Percentiles rank a stretch among this genome's conserved stretches.
phyloP scores from a whole-genome alignment of 2,329 filamentous ascomycete species.

The Fusarium verrucosum region DNA sequence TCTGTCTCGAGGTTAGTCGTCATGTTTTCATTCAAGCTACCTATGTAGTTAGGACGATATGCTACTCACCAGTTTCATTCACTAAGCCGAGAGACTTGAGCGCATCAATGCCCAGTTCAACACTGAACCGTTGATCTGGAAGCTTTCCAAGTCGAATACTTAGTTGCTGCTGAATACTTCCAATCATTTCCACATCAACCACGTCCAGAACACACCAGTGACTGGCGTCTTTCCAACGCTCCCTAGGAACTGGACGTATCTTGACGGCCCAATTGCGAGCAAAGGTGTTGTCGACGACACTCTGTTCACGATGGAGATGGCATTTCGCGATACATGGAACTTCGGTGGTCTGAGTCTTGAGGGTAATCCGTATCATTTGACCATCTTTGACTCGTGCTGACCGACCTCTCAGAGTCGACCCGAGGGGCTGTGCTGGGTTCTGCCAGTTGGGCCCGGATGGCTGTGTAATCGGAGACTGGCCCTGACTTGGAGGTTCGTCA shows the following conservation, averaged over 20 bases:
- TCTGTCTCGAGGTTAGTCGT: conserved; percentile 5
- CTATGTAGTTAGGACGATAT: not conserved
- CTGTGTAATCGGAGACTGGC: conserved; percentile 23
- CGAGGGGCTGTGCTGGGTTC: conserved; percentile 8
- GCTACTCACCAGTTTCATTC: conserved; percentile 23
- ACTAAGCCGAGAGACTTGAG: conserved; percentile 24
- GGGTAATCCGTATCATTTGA: conserved; percentile 30
- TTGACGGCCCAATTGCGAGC: conserved; percentile 12
- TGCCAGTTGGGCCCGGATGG: conserved; percentile 6
- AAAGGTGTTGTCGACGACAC: conserved; percentile 28
- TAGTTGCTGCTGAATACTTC: conserved; percentile 6
- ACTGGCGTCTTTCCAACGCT: conserved; percentile 16
- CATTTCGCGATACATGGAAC: conserved; percentile 35
- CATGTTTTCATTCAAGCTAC: not conserved
- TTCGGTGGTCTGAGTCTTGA: conserved; percentile 17
- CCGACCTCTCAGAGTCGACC: not conserved
- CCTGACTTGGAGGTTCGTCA: conserved; percentile 15
- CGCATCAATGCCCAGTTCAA: conserved; percentile 26
- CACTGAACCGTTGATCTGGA: conserved; percentile 1
- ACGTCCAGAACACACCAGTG: conserved; percentile 28
- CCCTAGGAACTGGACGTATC: conserved; percentile 11
- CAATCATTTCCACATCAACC: conserved; percentile 33
- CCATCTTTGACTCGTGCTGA: conserved; percentile 27
- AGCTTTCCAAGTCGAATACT: conserved; percentile 26
- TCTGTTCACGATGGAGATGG: conserved; percentile 8